phyloP scores from a whole-genome alignment of 2,329 filamentous ascomycete species.

The Neocucurbitaria cava region DNA sequence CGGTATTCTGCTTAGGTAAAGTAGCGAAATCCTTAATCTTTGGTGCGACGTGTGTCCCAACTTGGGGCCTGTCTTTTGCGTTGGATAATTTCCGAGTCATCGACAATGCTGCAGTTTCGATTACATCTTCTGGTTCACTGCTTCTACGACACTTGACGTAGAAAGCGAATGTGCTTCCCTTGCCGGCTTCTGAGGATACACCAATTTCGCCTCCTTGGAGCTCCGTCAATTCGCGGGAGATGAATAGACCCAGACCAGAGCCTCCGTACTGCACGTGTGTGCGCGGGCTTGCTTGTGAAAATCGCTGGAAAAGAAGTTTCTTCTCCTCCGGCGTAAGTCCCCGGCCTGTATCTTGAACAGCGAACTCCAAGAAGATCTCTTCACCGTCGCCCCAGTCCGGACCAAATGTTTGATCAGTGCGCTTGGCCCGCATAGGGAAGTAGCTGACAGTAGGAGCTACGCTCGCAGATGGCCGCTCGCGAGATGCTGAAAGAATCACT shows the following conservation, averaged over 20 bases:
- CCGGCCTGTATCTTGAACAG: slow-evolving; percentile 78
- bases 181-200: slow-evolving; percentile 70
- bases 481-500: slow-evolving; percentile 70
- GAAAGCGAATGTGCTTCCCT: slow-evolving; percentile 78
- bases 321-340: slow-evolving; percentile 75
- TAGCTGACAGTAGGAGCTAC: slow-evolving; percentile 62
- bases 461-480: slow-evolving; percentile 57
- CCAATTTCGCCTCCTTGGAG: slow-evolving; percentile 82
- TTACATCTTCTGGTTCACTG: slow-evolving; percentile 41
- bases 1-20: slow-evolving; percentile 14
- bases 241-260: slow-evolving; percentile 79
- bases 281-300: slow-evolving; percentile 77
- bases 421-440: slow-evolving; percentile 64
- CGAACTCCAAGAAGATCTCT: slow-evolving; percentile 71
- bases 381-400: slow-evolving; percentile 75
- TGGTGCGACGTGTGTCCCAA: slow-evolving; percentile 19
- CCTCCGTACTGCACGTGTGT: slow-evolving; percentile 83
- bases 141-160: slow-evolving; percentile 74
- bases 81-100: slow-evolving; percentile 40
- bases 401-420: slow-evolving; percentile 56
- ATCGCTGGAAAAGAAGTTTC: slow-evolving; percentile 77
- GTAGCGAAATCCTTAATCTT: slow-evolving; percentile 48
- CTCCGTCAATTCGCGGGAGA: slow-evolving; percentile 79
- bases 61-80: slow-evolving; percentile 31
- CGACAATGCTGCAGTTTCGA: slow-evolving; percentile 35